phyloP scores from a whole-genome alignment of 2,329 filamentous ascomycete genomes.

The Colletotrichum zoysiae region DNA sequence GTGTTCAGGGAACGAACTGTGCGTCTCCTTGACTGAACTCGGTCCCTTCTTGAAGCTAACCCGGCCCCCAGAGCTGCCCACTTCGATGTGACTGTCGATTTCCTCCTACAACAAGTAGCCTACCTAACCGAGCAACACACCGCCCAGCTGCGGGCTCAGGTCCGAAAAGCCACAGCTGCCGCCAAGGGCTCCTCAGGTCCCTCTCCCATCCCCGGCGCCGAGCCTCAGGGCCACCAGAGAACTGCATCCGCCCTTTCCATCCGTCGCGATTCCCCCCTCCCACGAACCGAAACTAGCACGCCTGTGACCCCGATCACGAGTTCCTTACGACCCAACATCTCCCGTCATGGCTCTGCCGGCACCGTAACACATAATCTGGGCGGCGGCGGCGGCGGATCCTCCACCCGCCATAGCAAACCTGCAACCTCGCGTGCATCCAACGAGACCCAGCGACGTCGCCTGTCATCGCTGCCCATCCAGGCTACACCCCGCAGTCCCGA shows the following conservation, averaged over 20 bases:
- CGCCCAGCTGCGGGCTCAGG: slow-evolving; percentile 89
- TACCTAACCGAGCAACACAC: slow-evolving; percentile 94
- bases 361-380: slow-evolving; percentile 51
- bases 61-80: slow-evolving; percentile 69
- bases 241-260: slow-evolving; percentile 67
- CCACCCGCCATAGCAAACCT: slow-evolving; percentile 48
- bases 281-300: slow-evolving; percentile 60
- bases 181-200: slow-evolving; percentile 68
- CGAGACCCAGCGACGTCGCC: slow-evolving; percentile 54
- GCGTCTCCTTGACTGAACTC: slow-evolving; percentile 50
- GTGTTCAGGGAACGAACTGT: slow-evolving; percentile 80
- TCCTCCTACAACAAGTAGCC: slow-evolving; percentile 92
- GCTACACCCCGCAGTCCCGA: slow-evolving; percentile 44
- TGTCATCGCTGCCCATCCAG: slow-evolving; percentile 61
- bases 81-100: slow-evolving; percentile 88
- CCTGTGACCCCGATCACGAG: slow-evolving; percentile 59
- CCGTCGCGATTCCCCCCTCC: slow-evolving; percentile 68
- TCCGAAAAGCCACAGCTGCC: slow-evolving; percentile 78
- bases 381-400: slow-evolving; percentile 48
- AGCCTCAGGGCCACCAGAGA: slow-evolving; percentile 56
- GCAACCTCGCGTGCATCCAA: slow-evolving; percentile 43
- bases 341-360: slow-evolving; percentile 63
- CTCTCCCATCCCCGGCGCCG: slow-evolving; percentile 68
- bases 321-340: slow-evolving; percentile 59
- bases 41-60: slow-evolving; percentile 37